These are phyloP conservation scores for Candida verbasci DNA, from an alignment of 805 yeast species.

Conservation along the genomic window DNA sequence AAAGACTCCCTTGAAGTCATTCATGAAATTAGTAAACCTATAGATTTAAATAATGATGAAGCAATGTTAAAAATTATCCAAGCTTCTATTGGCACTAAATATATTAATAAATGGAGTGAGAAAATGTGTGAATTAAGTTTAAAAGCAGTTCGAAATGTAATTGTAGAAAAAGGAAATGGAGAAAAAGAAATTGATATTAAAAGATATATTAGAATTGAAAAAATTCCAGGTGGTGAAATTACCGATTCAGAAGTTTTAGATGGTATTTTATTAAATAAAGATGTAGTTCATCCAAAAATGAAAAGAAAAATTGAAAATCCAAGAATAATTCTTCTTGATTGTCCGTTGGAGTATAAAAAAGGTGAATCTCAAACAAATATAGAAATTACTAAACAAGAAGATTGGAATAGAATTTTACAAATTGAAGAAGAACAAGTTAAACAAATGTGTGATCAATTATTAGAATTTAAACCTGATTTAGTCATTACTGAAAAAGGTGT, in stretches of 20 bases:
- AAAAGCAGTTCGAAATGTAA: conserved; percentile 81
- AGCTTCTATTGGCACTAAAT: conserved; percentile 95
- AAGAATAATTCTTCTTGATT: conserved; percentile 81
- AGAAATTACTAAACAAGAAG: conserved; percentile 93
- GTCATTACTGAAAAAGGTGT: conserved; percentile 98
- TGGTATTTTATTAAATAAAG: conserved; percentile 92
- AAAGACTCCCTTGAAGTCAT: conserved; percentile 87
- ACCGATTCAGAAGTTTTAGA: conserved; percentile 83
- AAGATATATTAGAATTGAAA: conserved; percentile 89
- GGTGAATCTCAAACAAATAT: conserved; percentile 98
- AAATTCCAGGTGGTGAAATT: conserved; percentile 97
- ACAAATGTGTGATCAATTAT: conserved; percentile 75
- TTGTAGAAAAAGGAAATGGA: conserved; percentile 53
- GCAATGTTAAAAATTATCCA: conserved; percentile 84
- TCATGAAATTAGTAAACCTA: conserved; percentile 75
- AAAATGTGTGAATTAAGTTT: conserved; percentile 88
- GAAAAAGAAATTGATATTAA: conserved; percentile 84
- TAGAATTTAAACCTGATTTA: conserved; percentile 84
- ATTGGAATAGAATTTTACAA: conserved; percentile 91
- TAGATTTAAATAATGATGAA: conserved; percentile 76
- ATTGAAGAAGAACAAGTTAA: conserved; percentile 98
- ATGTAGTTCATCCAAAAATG: conserved; percentile 99
- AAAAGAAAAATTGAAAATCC: conserved; percentile 86
- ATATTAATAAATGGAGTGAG: conserved; percentile 84
- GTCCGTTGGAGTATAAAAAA: conserved; percentile 96